Conservation (phyloP, 108 stramenopile genomes). For the Aureococcus anophagefferens region DNA sequence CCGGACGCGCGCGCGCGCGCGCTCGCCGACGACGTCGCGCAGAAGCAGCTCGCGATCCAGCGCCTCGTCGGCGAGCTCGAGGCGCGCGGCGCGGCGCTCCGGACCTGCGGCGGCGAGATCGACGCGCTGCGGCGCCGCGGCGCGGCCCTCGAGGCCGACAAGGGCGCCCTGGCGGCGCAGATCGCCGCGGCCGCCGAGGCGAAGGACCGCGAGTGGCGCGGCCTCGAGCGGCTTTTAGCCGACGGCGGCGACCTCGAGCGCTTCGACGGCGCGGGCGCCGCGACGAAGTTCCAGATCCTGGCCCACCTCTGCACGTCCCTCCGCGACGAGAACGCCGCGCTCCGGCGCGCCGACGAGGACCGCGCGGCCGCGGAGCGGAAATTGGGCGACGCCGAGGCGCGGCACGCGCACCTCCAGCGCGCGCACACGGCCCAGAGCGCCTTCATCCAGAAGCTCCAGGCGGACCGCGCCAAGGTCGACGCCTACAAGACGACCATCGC, state of each 20-base stretch:
- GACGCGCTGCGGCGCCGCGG: not conserved
- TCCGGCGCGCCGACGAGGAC: not conserved
- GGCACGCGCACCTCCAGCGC: not conserved
- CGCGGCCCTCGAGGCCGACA: not conserved
- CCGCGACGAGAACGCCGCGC: not conserved
- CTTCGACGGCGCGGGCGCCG: not conserved
- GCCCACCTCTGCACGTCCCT: not conserved
- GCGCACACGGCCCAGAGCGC: not conserved
- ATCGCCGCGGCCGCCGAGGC: not conserved
- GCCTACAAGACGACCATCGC: not conserved
- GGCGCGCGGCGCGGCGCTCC: not conserved
- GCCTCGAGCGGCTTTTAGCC: not conserved
- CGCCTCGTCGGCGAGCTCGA: not conserved
- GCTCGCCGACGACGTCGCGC: not conserved
- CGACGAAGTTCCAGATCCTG: not conserved
- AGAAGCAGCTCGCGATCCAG: not conserved
- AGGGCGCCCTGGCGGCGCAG: not conserved
- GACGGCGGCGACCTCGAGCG: not conserved
- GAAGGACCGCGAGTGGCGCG: not conserved
- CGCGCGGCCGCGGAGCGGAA: not conserved
- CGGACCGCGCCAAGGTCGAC: conserved; percentile 7
- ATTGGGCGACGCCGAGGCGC: not conserved
- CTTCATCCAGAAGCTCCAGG: not conserved
- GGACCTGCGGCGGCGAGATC: not conserved
- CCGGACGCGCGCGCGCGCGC: no score